Base-by-base conservation (phyloP, 257 asterid genomes). In the Asclepias syriaca region DNA sequence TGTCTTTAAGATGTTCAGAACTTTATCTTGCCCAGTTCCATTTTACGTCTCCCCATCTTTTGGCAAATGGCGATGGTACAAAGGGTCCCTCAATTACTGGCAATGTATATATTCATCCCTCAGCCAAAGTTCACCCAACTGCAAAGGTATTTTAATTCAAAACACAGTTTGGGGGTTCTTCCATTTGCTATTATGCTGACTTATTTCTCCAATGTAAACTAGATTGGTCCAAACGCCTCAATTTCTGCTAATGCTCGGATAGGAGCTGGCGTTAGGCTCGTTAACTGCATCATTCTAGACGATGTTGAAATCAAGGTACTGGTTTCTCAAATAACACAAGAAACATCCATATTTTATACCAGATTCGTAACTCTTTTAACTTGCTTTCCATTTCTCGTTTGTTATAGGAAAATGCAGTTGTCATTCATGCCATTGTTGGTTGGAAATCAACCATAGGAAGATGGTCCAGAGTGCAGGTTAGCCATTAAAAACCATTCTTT, bases 151-250 rank as follows among this genome's bases (percentile, higher is more conserved):
- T 27, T 21, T 16, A 46, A 5, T 43, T 59, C 32, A 40, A 6
- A 6, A 19, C 8, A 58, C 27, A 8, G 54, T 15, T 13, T 29
- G 61, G 49, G 3, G 13, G 49, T 45, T 40, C 34, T 57, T 69
- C 51, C 59, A 63, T 59, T 34, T 43, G 12, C 43, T 39, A 24
- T 18, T 54, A 11, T 69, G 24, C n/a, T 70, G 74, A 37, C 74
- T 56, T 18, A 8, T n/a, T 53, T 58, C 19, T 13, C 34, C 21
- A 9, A 32, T 37, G 32, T 39, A n/a, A 22, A 50, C 45, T 51
- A 91, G 97, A 87, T 91, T 85, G 97, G 97, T 66, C 97, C 97
- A 3, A 81, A 87, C 70, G 97, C 86, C 8, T 89, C 97, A 8
- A 77, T 89, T 76, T 89, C 96, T 69, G 97, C 97, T 61, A 91